A percentile compares a stretch with the other conserved stretches of the same genome.
phyloP scores from a whole-genome alignment of 257 asterid species.

The Thymus mandschuricus region DNA sequence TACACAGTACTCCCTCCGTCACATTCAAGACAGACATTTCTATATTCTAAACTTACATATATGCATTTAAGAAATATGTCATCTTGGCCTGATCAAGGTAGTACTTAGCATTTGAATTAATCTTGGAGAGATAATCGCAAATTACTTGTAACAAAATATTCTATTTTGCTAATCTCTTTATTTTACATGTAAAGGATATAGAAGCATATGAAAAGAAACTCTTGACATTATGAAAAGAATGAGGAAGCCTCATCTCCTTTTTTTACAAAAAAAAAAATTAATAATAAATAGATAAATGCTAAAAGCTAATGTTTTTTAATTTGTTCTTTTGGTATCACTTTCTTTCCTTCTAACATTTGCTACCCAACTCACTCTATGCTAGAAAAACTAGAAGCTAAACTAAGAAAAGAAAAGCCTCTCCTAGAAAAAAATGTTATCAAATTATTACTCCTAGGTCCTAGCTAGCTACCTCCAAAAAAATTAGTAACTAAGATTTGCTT shows the following conservation, averaged over 20 bases:
- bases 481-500: constrained; percentile 44
- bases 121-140: too few species aligned
- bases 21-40: too few species aligned
- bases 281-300: constrained; percentile 33
- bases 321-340: constrained; percentile 24
- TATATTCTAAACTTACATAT: too few species aligned
- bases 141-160: too few species aligned
- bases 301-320: constrained; percentile 40
- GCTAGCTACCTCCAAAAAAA: background rate
- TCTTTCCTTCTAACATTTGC: constrained; percentile 27
- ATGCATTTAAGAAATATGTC: too few species aligned
- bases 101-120: too few species aligned
- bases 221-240: constrained; percentile 7
- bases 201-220: background rate
- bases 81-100: too few species aligned
- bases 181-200: background rate
- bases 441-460: background rate
- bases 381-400: constrained; percentile 32
- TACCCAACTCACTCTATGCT: constrained; percentile 34
- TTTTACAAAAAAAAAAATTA: background rate
- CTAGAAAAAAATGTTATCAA: constrained; percentile 7
- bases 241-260: constrained; percentile 48
- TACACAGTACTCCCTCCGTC: background rate
- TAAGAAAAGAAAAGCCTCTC: constrained; percentile 2
- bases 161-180: background rate